Conservation (phyloP, 768 basidiomycete species). For the Cyclocybe cylindracea region DNA sequence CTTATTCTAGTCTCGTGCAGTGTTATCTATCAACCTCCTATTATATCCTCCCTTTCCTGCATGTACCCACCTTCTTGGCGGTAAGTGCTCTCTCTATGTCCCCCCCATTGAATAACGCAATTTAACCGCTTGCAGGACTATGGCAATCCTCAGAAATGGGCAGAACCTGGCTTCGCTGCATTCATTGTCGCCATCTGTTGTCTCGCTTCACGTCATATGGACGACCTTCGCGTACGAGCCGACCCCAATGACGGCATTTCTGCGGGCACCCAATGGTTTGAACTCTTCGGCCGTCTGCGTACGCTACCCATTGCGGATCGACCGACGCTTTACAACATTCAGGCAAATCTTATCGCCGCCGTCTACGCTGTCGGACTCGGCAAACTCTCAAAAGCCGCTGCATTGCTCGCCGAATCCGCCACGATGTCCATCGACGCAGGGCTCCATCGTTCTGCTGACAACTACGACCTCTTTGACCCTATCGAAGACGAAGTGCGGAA, state of each 20-base stretch:
- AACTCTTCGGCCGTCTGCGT: slow-evolving; percentile 82
- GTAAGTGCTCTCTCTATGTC: slow-evolving; percentile 39
- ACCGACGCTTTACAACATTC: slow-evolving; percentile 90
- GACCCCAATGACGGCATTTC: slow-evolving; percentile 83
- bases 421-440: slow-evolving; percentile 90
- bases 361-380: slow-evolving; percentile 92
- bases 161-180: slow-evolving; percentile 91
- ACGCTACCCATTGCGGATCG: slow-evolving; percentile 87
- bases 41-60: slow-evolving; percentile 89
- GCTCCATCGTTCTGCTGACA: slow-evolving; percentile 83
- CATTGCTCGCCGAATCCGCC: slow-evolving; percentile 82
- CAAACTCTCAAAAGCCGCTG: slow-evolving; percentile 83
- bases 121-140: slow-evolving; percentile 64
- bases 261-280: slow-evolving; percentile 91
- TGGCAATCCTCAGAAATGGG: slow-evolving; percentile 93
- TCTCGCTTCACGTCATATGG: slow-evolving; percentile 88
- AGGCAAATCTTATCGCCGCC: slow-evolving; percentile 88
- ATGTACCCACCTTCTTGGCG: slow-evolving; percentile 85
- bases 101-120: slow-evolving; percentile 5
- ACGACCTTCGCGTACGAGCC: slow-evolving; percentile 86
- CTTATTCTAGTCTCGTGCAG: slow-evolving; percentile 62
- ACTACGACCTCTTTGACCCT: slow-evolving; percentile 84
- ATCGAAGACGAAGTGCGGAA: slow-evolving; percentile 92
- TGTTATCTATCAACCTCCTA: slow-evolving; percentile 92
- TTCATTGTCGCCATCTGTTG: slow-evolving; percentile 95